A percentile compares a stretch with the other conserved stretches of the same genome.
Evolutionary conservation across 2,329 filamentous ascomycete species (phyloP).

Genomic region (Aspergillus unguis): DNA sequence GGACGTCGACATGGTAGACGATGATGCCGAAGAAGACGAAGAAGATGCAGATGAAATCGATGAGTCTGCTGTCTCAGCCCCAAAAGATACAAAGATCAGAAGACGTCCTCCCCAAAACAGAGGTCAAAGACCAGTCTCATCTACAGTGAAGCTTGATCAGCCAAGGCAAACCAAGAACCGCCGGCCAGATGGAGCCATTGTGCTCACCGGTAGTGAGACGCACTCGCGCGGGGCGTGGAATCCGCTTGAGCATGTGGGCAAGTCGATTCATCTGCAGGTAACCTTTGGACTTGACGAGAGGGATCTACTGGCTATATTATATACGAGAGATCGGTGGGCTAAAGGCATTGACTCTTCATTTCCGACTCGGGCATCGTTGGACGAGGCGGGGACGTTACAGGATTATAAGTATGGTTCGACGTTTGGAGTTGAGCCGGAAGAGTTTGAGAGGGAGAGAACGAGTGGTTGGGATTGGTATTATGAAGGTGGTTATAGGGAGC

Average conservation of each 20-base stretch:
- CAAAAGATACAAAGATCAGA: not conserved
- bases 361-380: constrained; percentile 45
- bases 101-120: not conserved
- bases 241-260: constrained; percentile 36
- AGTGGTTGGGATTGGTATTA: constrained; percentile 55
- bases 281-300: constrained; percentile 51
- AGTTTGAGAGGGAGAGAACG: constrained; percentile 45
- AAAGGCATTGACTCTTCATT: constrained; percentile 47
- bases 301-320: constrained; percentile 48
- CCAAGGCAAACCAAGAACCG: constrained; percentile 16
- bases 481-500: constrained; percentile 36
- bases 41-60: not conserved
- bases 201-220: constrained; percentile 22
- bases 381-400: constrained; percentile 24
- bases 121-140: constrained; percentile 7
- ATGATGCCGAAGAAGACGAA: constrained; percentile 9
- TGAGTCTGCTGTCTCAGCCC: not conserved
- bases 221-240: constrained; percentile 40
- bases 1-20: constrained; percentile 15
- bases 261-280: constrained; percentile 46
- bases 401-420: constrained; percentile 41
- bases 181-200: constrained; percentile 19
- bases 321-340: constrained; percentile 51
- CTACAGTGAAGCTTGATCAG: not conserved
- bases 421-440: constrained; percentile 43